Conservation (phyloP, 768 basidiomycete species). For the Megacollybia marginata region DNA sequence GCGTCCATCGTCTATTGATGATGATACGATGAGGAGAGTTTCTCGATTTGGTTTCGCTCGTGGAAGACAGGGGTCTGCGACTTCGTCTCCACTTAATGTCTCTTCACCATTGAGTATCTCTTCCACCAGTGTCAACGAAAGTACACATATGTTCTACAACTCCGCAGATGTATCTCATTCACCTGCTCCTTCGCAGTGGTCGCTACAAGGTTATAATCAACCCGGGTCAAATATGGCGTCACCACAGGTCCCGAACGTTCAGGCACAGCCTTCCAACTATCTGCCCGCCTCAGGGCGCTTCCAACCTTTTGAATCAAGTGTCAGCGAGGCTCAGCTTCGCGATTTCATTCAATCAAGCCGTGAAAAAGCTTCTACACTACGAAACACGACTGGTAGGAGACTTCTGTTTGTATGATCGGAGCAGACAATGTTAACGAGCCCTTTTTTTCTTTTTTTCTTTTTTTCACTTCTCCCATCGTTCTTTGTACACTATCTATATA, state of each 20-base stretch:
- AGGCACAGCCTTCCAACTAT: slow-evolving; percentile 25
- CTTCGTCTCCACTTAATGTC: slow-evolving; percentile 54
- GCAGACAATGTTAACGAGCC: slow-evolving; percentile 24
- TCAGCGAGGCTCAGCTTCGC: slow-evolving; percentile 73
- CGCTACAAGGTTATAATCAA: slow-evolving; percentile 32
- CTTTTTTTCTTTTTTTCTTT: slow-evolving; percentile 12
- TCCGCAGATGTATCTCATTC: slow-evolving; percentile 25
- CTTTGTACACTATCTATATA: slow-evolving; percentile 15
- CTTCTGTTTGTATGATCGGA: slow-evolving; percentile 31
- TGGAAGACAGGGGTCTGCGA: slow-evolving; percentile 53
- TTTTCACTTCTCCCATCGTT: slow-evolving; percentile 17
- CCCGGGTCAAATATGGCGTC: slow-evolving; percentile 33
- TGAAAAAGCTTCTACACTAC: slow-evolving; percentile 24
- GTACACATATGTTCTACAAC: slow-evolving; percentile 21
- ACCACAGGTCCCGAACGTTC: slow-evolving; percentile 40
- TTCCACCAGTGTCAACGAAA: slow-evolving; percentile 41
- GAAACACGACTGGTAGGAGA: slow-evolving; percentile 40
- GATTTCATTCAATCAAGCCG: slow-evolving; percentile 68
- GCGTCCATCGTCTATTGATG: slow-evolving; percentile 35
- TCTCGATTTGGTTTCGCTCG: slow-evolving; percentile 81
- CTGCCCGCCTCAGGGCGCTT: slow-evolving; percentile 36
- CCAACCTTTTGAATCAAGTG: slow-evolving; percentile 45
- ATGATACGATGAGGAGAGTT: slow-evolving; percentile 57
- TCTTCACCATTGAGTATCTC: slow-evolving; percentile 45
- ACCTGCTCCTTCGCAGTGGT: slow-evolving; percentile 36